phyloP scores from a whole-genome alignment of 169 alveolate species.

The Eimeria maxima region DNA sequence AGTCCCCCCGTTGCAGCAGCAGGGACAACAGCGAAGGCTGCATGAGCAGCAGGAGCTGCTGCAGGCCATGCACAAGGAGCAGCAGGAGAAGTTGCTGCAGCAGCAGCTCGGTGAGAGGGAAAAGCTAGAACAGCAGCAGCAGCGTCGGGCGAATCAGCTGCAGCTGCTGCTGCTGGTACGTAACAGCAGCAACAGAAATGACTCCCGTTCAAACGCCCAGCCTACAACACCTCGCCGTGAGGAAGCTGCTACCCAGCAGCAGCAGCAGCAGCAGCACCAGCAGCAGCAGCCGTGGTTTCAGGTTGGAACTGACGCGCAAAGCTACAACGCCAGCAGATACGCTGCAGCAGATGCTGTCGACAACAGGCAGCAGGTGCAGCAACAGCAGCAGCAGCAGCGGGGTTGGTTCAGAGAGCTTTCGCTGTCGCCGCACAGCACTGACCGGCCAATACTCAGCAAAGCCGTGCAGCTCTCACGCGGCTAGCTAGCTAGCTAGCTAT shows the following conservation, averaged over 20 bases:
- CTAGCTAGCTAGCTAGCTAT: too few relatives aligned
- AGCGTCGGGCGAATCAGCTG: background rate
- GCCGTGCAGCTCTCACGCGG: background rate
- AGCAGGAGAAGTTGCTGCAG: conserved; percentile 1
- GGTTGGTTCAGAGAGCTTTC: background rate
- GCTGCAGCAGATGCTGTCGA: background rate
- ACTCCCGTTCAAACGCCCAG: background rate
- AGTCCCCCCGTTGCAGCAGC: background rate
- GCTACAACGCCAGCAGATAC: background rate
- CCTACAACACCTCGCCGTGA: background rate
- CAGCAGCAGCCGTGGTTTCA: conserved; percentile 57
- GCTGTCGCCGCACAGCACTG: background rate
- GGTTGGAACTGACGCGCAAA: background rate
- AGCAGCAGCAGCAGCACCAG: conserved; percentile 49
- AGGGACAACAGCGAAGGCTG: background rate
- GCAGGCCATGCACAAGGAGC: background rate
- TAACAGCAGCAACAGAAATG: background rate
- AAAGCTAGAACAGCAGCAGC: background rate
- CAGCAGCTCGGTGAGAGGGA: background rate
- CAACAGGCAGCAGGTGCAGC: background rate
- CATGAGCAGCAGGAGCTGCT: background rate
- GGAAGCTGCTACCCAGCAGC: background rate
- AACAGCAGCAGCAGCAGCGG: background rate
- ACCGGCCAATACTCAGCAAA: background rate
- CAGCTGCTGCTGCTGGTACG: conserved; percentile 18